Conservation (phyloP, 371 early-diverging fungal genomes). For the Blakeslea trispora region DNA sequence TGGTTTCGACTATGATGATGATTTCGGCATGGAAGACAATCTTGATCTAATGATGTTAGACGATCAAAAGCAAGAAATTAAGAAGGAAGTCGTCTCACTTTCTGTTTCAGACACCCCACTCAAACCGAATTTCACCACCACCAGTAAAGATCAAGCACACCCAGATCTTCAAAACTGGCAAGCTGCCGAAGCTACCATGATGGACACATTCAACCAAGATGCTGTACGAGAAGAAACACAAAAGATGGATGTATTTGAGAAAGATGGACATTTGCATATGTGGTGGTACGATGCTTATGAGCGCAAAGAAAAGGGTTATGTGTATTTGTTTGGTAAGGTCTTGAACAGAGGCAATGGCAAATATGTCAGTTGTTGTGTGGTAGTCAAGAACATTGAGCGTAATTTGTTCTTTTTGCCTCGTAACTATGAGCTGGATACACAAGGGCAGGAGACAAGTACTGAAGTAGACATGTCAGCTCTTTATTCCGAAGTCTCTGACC, state of each 20-base stretch:
- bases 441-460: slow-evolving; percentile 56
- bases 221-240: slow-evolving; percentile 17
- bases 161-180: slow-evolving; percentile 38
- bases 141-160: background rate
- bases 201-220: slow-evolving; percentile 23
- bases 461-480: slow-evolving; percentile 71
- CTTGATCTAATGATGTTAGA: slow-evolving; percentile 19
- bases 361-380: slow-evolving; percentile 83
- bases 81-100: slow-evolving; percentile 19
- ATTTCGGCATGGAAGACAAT: slow-evolving; percentile 3
- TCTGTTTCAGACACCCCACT: background rate
- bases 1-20: background rate
- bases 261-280: slow-evolving; percentile 66
- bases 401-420: slow-evolving; percentile 90
- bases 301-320: slow-evolving; percentile 67
- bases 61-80: slow-evolving; percentile 7
- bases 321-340: slow-evolving; percentile 93
- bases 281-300: slow-evolving; percentile 96
- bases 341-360: slow-evolving; percentile 45
- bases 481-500: slow-evolving; percentile 69
- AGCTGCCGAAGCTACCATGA: slow-evolving; percentile 23
- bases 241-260: slow-evolving; percentile 52
- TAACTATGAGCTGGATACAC: slow-evolving; percentile 46
- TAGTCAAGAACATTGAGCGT: slow-evolving; percentile 81
- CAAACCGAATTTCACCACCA: slow-evolving; percentile 10